Evolutionary conservation across 2,329 filamentous ascomycete genomes (phyloP).

Genomic region (Chalaropsis thielavioides): DNA sequence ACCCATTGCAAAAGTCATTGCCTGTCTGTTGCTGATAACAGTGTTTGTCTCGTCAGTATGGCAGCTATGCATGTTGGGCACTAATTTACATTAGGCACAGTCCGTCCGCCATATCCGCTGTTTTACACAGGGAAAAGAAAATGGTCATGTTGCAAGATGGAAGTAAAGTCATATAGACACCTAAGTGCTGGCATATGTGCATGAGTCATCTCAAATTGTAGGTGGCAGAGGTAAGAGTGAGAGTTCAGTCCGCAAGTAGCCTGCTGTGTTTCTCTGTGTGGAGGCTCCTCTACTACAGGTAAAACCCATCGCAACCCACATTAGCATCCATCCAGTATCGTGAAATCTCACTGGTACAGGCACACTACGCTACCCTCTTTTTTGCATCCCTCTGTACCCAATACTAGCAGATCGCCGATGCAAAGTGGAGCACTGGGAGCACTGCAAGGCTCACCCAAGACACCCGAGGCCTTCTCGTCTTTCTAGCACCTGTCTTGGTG

Average conservation of each 20-base stretch:
- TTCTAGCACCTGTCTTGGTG: neutral
- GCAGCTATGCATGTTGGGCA: slow-evolving; percentile 6
- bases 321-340: neutral
- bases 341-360: neutral
- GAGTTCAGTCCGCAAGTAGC: too few species aligned
- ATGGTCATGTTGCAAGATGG: neutral
- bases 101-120: neutral
- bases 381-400: neutral
- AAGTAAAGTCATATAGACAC: neutral
- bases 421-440: neutral
- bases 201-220: neutral
- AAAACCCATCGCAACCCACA: too few species aligned
- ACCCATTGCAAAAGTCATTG: neutral
- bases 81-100: neutral
- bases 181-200: too few species aligned
- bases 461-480: neutral
- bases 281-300: neutral
- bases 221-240: too few species aligned
- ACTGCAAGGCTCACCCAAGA: neutral
- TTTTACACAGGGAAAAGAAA: neutral
- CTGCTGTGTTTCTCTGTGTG: too few species aligned
- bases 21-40: neutral
- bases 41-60: neutral
- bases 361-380: neutral
- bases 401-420: neutral